These are phyloP conservation scores for Kandelia obovata DNA, from an alignment of 345 rosid genomes.

Conservation along the genomic window DNA sequence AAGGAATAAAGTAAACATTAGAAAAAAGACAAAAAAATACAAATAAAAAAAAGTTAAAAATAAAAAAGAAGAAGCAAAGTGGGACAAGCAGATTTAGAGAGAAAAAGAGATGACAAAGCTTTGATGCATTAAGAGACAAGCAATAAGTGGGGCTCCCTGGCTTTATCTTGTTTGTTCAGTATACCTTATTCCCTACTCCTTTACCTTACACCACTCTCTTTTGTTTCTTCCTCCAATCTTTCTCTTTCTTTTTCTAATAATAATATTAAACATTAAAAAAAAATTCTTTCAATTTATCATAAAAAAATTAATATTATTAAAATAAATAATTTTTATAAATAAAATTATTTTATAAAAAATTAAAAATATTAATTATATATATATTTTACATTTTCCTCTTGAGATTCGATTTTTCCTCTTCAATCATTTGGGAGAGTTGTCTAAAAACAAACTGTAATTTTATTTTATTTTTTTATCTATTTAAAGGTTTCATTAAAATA, in stretches of 20 bases:
- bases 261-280: no score
- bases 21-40: neutral
- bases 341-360: no score
- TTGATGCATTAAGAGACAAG: slow-evolving; percentile 25
- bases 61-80: neutral
- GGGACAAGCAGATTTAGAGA: no score
- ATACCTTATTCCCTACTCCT: neutral
- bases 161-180: neutral
- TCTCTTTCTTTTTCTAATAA: neutral
- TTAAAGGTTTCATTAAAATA: no score
- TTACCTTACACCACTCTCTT: neutral
- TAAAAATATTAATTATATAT: no score
- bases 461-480: no score
- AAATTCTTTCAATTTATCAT: no score
- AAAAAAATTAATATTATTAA: no score
- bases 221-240: neutral
- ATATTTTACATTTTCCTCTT: neutral
- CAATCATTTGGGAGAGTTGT: no score
- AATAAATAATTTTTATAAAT: no score
- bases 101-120: neutral
- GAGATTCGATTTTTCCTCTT: neutral
- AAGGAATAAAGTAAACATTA: slow-evolving; percentile 1
- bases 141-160: slow-evolving; percentile 39
- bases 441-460: no score
- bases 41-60: neutral